Conservation (phyloP, 148 eudicot species). For the Rhododendron molle region DNA sequence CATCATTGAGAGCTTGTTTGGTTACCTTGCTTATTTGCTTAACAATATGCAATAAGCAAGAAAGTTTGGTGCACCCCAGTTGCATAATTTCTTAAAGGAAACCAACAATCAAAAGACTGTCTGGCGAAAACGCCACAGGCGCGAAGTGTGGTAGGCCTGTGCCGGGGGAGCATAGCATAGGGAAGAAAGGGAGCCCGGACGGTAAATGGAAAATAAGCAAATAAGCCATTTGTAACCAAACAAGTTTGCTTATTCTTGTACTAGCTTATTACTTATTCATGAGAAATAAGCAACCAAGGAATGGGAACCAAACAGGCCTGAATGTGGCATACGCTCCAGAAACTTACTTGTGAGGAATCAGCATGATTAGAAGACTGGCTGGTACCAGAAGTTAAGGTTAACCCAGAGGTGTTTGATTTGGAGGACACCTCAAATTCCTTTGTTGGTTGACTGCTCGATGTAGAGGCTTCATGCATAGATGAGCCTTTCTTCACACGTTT, state of each 20-base stretch:
- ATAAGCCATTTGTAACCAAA: not conserved
- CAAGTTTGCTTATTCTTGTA: not conserved
- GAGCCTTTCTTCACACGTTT: constrained; percentile 79
- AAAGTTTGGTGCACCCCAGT: not conserved
- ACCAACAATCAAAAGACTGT: not conserved
- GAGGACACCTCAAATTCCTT: constrained; percentile 63
- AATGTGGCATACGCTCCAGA: not conserved
- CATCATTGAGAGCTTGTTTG: not conserved
- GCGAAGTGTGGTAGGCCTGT: not conserved
- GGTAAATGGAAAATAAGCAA: not conserved
- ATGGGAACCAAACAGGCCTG: not conserved
- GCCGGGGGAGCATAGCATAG: not conserved
- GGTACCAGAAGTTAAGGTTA: constrained; percentile 38
- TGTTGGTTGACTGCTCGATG: constrained; percentile 36
- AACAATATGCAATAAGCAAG: not conserved
- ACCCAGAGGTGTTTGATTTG: constrained; percentile 51
- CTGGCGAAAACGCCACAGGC: not conserved
- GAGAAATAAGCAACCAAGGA: not conserved
- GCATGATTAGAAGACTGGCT: constrained; percentile 29
- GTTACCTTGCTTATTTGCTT: not conserved
- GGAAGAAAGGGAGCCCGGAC: not conserved
- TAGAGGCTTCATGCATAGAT: constrained; percentile 48
- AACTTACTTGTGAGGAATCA: constrained; percentile 66
- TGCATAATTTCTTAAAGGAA: not conserved
- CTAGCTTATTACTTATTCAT: not conserved